Conservation (phyloP, 345 rosid species). For the Gossypium ekmanianum region DNA sequence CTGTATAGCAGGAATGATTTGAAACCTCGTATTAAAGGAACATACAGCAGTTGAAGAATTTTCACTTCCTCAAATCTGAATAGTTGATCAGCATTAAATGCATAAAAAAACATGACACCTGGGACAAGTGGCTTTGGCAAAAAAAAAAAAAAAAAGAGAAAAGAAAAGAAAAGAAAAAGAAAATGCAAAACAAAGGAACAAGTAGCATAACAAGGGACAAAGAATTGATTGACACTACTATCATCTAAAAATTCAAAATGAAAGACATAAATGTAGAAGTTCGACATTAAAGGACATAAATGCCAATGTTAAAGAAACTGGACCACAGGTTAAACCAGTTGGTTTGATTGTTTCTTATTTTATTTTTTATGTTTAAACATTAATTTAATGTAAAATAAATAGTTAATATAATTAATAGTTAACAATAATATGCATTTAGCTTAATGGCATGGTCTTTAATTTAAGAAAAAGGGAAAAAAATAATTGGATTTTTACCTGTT, state of each 20-base stretch:
- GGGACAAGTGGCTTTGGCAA: neutral
- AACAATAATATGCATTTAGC: too few relatives aligned
- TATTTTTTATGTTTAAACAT: too few relatives aligned
- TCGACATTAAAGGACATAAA: too few relatives aligned
- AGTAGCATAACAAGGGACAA: neutral
- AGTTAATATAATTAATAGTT: too few relatives aligned
- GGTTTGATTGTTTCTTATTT: too few relatives aligned
- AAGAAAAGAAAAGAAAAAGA: neutral
- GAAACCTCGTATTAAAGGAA: conserved; percentile 12
- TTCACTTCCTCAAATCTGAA: neutral
- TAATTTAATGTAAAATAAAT: too few relatives aligned
- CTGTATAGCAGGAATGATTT: conserved; percentile 40
- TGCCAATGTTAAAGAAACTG: too few relatives aligned
- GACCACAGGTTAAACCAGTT: too few relatives aligned
- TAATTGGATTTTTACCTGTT: too few relatives aligned
- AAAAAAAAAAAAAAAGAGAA: too few relatives aligned
- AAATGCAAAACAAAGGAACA: neutral
- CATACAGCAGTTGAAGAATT: neutral
- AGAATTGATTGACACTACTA: neutral
- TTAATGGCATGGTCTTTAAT: too few relatives aligned
- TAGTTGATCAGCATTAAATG: conserved; percentile 4
- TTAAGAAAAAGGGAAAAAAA: too few relatives aligned
- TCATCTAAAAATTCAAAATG: neutral
- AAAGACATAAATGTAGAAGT: neutral
- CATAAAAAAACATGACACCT: neutral